Base-by-base conservation (phyloP, 2,329 filamentous ascomycete species). In the Diaporthe vexans region DNA sequence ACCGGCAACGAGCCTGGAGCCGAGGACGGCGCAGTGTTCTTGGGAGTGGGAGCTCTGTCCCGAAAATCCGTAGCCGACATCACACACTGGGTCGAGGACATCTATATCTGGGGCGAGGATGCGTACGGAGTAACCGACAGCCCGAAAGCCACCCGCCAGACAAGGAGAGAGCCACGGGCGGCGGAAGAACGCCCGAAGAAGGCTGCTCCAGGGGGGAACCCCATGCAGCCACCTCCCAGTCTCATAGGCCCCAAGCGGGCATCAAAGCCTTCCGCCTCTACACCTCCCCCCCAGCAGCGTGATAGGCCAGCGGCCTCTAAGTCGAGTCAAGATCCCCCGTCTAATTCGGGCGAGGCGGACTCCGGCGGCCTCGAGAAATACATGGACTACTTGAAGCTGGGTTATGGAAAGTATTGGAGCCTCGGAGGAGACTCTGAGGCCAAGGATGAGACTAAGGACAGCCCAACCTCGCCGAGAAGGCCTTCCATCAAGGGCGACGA, bases 51-150 rank as follows among this genome's bases (percentile, higher is more conserved):
- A 4, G 89, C 91, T 10, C 82, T 98, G 58, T 93, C 93, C 17
- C 88, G 91, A 71, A 88, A 88, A 24, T 96, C 94, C 0, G 80
- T 98, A 59, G 88, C 91, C 63, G 91, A 93, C 78, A 81, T 98
- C 35, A 93, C 93, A 1, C 90, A 93, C 72, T 98, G 96, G 96
- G 93, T 97, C 88, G 94, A 97, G 82, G 93, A 94, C 79, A 88
- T 98, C 3, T 97, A 97, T 82, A 92, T 88, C 40, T 94, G 95
- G 87, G 96, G 95, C 2, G 91, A 94, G 70, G 89, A 94, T 79
- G 92, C 96, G 2, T 98, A 98, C 81, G 96, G 95, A 5, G 90
- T 98, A 9, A 90, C 90, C 71, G 93, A 97, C 48, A 95, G 94
- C 77, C 94, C 95, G 19, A 90, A 89, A 1, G 92, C 94, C 1